Base-by-base conservation (phyloP, 1,284 basidiomycete genomes). In the Cutaneotrichosporon curvatum region DNA sequence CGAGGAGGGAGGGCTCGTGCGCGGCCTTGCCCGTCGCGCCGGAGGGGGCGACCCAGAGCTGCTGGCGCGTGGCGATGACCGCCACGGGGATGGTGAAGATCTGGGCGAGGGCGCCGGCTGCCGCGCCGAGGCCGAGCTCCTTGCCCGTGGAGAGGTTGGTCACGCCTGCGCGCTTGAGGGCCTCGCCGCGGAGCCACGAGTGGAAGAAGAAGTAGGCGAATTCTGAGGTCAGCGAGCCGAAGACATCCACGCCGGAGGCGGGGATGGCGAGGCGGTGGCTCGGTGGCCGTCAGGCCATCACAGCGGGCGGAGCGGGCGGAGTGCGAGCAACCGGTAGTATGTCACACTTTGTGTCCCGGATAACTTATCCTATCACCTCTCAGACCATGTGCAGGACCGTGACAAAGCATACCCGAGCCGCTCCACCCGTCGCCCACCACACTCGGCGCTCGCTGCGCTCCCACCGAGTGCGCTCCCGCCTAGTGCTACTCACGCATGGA, bases 171-270 rank as follows among this genome's bases (percentile, higher is more conserved):
- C 57, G 60, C 43, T 55, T 45, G 32, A 66, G 45, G 31, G 59
- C 59, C 22, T 57, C 84, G 67, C 60, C 63, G 22, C 88, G 81
- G 22, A 97, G 86, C 67, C 89, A 78, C 21, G 90, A 87, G 73
- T 97, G 97, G 78, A 95, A 97, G 79, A 96, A 97, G 77, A 98
- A 99, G 76, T 98, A 99, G 18, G 95, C 92, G 65, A 94, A 96
- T 80, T 95, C 94, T 95, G 49, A 16, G 11, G 23, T 34, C 32
- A 34, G 32, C 32, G 25, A 28, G 25, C 12, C 25, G n/a, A 28
- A 7, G 25, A 28, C 8, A 7, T 7, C 25, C 8, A 28, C 25
- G 12, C 25, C 25, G 25, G 25, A 28, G 25, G 8, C 25, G 8
- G n/a, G n/a, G n/a, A n/a, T n/a, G n/a, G n/a, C n/a, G n/a, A n/a